A percentile compares a stretch with the other conserved stretches of the same genome.
Conservation (phyloP, 208 protist genomes). For the Trypanosoma vivax region DNA sequence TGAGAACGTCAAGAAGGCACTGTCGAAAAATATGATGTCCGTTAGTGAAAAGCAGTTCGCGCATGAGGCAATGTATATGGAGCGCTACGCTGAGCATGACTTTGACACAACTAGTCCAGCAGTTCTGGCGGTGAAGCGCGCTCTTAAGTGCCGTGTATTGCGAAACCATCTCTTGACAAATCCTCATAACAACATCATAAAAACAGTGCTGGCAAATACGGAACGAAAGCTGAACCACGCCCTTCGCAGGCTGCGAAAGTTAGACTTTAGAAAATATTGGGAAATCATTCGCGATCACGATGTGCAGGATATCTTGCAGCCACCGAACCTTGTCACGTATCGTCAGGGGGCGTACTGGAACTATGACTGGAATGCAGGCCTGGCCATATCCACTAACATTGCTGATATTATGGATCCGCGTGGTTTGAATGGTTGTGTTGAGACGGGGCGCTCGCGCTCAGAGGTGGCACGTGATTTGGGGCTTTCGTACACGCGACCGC, state of each 20-base stretch:
- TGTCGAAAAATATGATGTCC: conserved; percentile 79
- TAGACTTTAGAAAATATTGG: conserved; percentile 88
- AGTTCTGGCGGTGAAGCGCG: conserved; percentile 76
- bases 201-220: conserved; percentile 68
- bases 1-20: conserved; percentile 66
- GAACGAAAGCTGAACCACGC: conserved; percentile 74
- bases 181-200: conserved; percentile 89
- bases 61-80: conserved; percentile 88
- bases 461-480: conserved; percentile 88
- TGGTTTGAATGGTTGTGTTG: conserved; percentile 85
- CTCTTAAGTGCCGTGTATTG: conserved; percentile 76
- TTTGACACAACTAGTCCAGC: conserved; percentile 85
- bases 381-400: conserved; percentile 82
- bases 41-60: conserved; percentile 84
- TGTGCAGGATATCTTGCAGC: conserved; percentile 85
- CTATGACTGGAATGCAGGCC: conserved; percentile 86
- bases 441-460: conserved; percentile 84
- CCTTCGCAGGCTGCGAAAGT: conserved; percentile 79
- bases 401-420: conserved; percentile 81
- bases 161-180: conserved; percentile 89
- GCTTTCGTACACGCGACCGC: conserved; percentile 82
- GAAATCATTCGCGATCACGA: conserved; percentile 90
- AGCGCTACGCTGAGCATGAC: conserved; percentile 88
- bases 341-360: conserved; percentile 83
- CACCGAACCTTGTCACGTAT: conserved; percentile 79